Percentiles rank a stretch among this genome's conserved stretches.
phyloP scores from a whole-genome alignment of 2,329 filamentous ascomycete genomes.

The Fusarium temperatum region DNA sequence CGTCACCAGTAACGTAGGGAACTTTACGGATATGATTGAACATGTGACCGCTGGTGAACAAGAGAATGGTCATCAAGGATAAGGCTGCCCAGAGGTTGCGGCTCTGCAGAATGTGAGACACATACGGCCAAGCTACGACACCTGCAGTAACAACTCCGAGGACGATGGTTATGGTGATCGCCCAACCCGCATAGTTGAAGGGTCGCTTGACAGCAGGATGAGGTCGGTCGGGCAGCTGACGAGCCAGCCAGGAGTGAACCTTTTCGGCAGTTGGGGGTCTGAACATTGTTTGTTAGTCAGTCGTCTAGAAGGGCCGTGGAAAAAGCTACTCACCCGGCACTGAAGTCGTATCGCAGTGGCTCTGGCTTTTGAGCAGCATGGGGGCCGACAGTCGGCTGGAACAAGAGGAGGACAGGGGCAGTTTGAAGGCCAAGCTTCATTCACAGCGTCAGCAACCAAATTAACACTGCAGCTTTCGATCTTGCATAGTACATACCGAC shows the following conservation, averaged over 20 bases:
- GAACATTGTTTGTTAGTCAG: background rate
- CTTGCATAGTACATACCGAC: slow-evolving; percentile 64
- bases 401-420: slow-evolving; percentile 87
- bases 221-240: slow-evolving; percentile 80
- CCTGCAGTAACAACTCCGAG: slow-evolving; percentile 75
- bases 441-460: slow-evolving; percentile 17
- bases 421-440: slow-evolving; percentile 92
- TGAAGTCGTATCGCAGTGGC: slow-evolving; percentile 87
- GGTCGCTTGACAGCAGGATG: slow-evolving; percentile 84
- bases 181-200: slow-evolving; percentile 84
- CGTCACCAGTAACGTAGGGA: slow-evolving; percentile 88
- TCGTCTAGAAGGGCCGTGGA: too few species aligned
- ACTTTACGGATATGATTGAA: slow-evolving; percentile 98
- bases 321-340: slow-evolving; percentile 68
- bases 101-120: slow-evolving; percentile 85
- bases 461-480: background rate
- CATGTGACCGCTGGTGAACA: slow-evolving; percentile 98
- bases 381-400: slow-evolving; percentile 84
- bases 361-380: slow-evolving; percentile 75
- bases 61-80: slow-evolving; percentile 86
- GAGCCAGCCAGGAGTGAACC: slow-evolving; percentile 79
- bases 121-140: slow-evolving; percentile 78
- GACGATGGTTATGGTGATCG: slow-evolving; percentile 71
- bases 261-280: slow-evolving; percentile 80
- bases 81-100: slow-evolving; percentile 93